Percentiles rank a stretch among this genome's conserved stretches.
phyloP scores from a whole-genome alignment of 805 yeast genomes.

The Kuraishia piskuri region DNA sequence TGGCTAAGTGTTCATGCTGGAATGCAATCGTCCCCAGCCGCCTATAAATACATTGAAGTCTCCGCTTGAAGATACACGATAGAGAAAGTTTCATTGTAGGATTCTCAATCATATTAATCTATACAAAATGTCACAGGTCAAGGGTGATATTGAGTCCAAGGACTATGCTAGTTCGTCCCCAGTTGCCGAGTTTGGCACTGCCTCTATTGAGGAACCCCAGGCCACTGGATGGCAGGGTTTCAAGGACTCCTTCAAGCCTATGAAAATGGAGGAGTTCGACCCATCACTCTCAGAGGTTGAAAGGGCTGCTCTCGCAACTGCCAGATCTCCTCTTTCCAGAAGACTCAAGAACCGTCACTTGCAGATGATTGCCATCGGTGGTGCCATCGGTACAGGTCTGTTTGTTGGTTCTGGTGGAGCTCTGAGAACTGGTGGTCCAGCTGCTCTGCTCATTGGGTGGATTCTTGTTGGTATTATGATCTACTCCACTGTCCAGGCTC shows the following conservation, averaged over 20 bases:
- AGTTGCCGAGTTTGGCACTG: neutral
- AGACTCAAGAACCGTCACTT: conserved; percentile 39
- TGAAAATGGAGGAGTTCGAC: conserved; percentile 29
- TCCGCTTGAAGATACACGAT: neutral
- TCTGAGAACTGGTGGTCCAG: conserved; percentile 65
- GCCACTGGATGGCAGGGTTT: conserved; percentile 8
- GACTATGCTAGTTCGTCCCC: neutral
- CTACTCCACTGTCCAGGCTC: conserved; percentile 53
- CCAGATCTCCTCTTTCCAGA: conserved; percentile 42
- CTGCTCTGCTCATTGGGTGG: conserved; percentile 57
- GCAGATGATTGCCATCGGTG: conserved; percentile 79
- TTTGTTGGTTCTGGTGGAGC: conserved; percentile 68
- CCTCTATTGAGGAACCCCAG: neutral
- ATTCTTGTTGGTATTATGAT: conserved; percentile 50
- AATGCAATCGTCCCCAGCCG: neutral
- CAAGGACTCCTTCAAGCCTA: conserved; percentile 22
- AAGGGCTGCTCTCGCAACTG: conserved; percentile 36
- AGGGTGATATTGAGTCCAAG: neutral
- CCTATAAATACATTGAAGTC: neutral
- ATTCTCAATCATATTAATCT: neutral
- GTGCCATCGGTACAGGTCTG: conserved; percentile 78
- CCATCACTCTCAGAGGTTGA: conserved; percentile 35
- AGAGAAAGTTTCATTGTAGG: neutral
- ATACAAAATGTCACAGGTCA: neutral
- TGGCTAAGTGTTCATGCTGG: neutral